Evolutionary conservation across 176 grass and related monocot genomes (phyloP), one percentile per base, ranked within the genome.

Genomic region (Paspalum notatum): DNA sequence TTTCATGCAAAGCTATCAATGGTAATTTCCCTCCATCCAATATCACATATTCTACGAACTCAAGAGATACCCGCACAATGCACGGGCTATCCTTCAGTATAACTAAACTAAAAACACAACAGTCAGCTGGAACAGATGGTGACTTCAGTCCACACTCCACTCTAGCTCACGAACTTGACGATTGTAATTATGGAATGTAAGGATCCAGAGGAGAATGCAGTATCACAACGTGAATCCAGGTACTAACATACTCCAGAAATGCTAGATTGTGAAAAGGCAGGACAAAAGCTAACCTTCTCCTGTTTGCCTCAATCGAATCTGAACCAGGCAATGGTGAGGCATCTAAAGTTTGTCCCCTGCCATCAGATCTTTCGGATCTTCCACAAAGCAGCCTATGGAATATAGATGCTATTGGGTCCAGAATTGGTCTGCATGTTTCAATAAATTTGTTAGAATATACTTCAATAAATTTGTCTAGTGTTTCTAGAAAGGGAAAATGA

Each of bases 301-400:
- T 92, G 78, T 86, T 89, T 76, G 96, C 92, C 82, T 99, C 96
- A 49, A 91, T 88, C 52, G 89, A 84, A 85, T 95, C 96, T 72
- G 90, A 93, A 83, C 95, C 90, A 40, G 96, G 93, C 76, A 99
- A 85, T 51, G 92, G 76, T 16, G 87, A 85, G 37, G 72, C 88
- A 88, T 92, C 92, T 70, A 88, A 74, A 59, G 82, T 62, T 66
- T 93, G 73, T n/a, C 76, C 92, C 88, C 88, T 86, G 64, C 56
- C 32, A 44, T 95, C 90, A 85, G 22, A 64, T 69, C 70, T 93
- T 83, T 89, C 85, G 24, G 78, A 87, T 93, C 87, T 94, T 87
- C 96, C 96, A 90, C 96, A 99, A 77, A 99, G 87, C 64, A 93
- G 49, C 83, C 65, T 84, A 84, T 99, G 86, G 50, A 95, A 91